Percentiles rank a stretch among this genome's conserved stretches.
These are phyloP conservation scores for Trichomonas vaginalis DNA, from an alignment of 208 protist genomes.

Conservation along the genomic window DNA sequence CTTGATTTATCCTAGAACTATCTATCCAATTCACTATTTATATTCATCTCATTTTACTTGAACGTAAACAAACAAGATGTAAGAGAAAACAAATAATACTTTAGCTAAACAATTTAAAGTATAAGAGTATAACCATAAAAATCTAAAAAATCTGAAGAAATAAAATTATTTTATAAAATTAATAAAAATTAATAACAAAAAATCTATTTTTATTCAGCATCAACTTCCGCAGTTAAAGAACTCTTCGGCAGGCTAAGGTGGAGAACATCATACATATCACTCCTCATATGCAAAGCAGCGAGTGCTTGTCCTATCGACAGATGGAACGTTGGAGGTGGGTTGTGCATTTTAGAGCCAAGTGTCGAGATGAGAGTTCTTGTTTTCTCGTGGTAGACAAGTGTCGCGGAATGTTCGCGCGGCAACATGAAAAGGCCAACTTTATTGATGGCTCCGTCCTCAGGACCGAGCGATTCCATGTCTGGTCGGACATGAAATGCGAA, in stretches of 20 bases:
- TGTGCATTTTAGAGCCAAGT: not conserved
- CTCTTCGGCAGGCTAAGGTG: not conserved
- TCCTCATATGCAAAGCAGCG: not conserved
- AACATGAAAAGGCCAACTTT: not conserved
- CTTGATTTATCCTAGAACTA: no score
- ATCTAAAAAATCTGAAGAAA: no score
- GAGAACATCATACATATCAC: not conserved
- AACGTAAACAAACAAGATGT: no score
- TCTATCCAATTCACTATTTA: no score
- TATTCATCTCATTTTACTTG: no score
- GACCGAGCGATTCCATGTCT: not conserved
- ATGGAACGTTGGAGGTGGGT: not conserved
- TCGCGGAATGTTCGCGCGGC: not conserved
- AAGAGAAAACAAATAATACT: no score
- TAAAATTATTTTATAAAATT: no score
- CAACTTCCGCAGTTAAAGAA: not conserved
- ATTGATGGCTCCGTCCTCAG: not conserved
- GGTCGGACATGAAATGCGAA: constrained; percentile 5
- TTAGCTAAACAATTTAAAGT: no score
- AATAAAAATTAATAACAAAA: no score
- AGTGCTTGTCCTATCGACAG: not conserved
- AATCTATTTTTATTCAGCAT: not conserved
- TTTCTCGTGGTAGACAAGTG: not conserved
- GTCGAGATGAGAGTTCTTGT: not conserved
- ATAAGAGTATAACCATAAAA: no score